Conservation (phyloP, 495 filamentous ascomycete species). For the Glarea lozoyensis region DNA sequence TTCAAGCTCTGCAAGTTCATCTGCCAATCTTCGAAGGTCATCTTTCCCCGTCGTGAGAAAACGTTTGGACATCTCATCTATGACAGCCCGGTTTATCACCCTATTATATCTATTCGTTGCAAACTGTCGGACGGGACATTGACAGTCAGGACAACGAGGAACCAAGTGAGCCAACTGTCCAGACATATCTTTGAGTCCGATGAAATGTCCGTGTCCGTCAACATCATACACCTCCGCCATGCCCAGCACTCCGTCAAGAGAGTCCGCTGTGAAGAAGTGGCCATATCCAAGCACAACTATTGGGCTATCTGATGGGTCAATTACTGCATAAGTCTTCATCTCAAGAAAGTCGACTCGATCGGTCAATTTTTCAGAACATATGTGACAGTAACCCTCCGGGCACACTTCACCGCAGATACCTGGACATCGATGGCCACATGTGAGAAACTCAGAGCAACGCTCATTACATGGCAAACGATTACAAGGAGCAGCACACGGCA, state of each 20-base stretch:
- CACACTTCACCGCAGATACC: constrained; percentile 60
- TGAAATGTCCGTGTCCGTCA: constrained; percentile 33
- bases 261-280: constrained; percentile 53
- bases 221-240: constrained; percentile 48
- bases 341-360: constrained; percentile 48
- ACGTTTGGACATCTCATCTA: constrained; percentile 63
- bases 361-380: constrained; percentile 34
- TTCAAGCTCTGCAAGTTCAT: too few relatives aligned
- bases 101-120: constrained; percentile 60
- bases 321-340: constrained; percentile 39
- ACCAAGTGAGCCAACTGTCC: constrained; percentile 43
- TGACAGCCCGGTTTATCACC: constrained; percentile 50
- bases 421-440: constrained; percentile 55
- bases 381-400: constrained; percentile 50
- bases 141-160: constrained; percentile 55
- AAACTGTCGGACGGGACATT: constrained; percentile 49
- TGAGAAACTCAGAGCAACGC: constrained; percentile 40
- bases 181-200: constrained; percentile 30
- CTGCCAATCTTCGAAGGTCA: too few relatives aligned
- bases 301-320: constrained; percentile 49
- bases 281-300: constrained; percentile 57
- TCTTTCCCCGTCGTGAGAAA: too few relatives aligned
- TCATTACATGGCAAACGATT: constrained; percentile 53
- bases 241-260: constrained; percentile 58
- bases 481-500: constrained; percentile 63